Evolutionary conservation across 192 early-diverging fungal species (phyloP).

Genomic region (Coemansia sp.): DNA sequence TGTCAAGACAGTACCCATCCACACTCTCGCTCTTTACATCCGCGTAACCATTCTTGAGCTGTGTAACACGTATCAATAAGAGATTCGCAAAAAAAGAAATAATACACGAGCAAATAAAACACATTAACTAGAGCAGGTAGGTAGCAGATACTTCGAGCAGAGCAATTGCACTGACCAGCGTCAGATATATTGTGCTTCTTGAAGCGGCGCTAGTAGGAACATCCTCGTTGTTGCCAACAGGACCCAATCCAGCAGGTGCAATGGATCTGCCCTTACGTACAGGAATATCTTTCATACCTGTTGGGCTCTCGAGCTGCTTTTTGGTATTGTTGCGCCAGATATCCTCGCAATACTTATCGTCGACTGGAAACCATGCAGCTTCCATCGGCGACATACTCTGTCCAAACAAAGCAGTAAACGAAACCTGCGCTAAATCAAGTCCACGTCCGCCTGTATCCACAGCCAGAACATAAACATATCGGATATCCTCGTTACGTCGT

Average conservation of each 20-base stretch:
- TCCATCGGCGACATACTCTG: constrained; percentile 48
- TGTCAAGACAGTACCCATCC: too few species aligned
- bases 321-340: constrained; percentile 47
- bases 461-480: constrained; percentile 53
- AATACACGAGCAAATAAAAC: too few species aligned
- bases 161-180: too few species aligned
- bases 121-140: too few species aligned
- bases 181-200: too few species aligned
- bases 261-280: constrained; percentile 15
- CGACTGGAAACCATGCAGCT: constrained; percentile 53
- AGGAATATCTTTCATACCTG: constrained; percentile 27
- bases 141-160: too few species aligned
- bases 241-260: constrained; percentile 29
- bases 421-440: constrained; percentile 52
- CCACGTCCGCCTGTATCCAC: constrained; percentile 57
- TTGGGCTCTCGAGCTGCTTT: constrained; percentile 21
- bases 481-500: constrained; percentile 21
- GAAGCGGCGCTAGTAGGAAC: too few species aligned
- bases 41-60: too few species aligned
- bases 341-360: constrained; percentile 40
- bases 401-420: constrained; percentile 53
- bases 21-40: too few species aligned
- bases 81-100: too few species aligned
- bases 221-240: constrained; percentile 3
- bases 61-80: too few species aligned